Percentiles rank a stretch among this genome's conserved stretches.
These are phyloP conservation scores for Rhodofomes roseus DNA, from an alignment of 1,284 basidiomycete species.

Conservation along the genomic window DNA sequence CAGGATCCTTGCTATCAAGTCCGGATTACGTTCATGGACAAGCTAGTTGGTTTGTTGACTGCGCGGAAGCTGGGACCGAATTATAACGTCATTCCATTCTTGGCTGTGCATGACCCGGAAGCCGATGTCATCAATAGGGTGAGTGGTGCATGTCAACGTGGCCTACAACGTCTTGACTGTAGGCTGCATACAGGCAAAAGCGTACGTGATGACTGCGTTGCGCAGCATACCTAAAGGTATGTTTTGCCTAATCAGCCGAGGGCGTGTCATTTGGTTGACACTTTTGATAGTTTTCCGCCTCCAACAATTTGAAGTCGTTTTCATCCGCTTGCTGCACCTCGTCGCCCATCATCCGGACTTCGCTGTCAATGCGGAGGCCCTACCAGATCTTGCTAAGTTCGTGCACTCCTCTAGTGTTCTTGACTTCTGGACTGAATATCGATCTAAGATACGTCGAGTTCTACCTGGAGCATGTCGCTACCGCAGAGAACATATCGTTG, in stretches of 20 bases:
- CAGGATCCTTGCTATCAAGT: constrained; percentile 90
- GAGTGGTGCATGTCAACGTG: constrained; percentile 12
- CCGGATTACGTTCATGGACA: constrained; percentile 74
- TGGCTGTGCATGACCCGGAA: constrained; percentile 92
- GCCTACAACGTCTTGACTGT: neutral
- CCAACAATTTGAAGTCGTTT: constrained; percentile 74
- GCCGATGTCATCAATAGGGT: constrained; percentile 67
- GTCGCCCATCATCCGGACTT: constrained; percentile 96
- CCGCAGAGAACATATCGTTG: constrained; percentile 76
- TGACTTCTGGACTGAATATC: neutral
- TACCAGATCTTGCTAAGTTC: constrained; percentile 73
- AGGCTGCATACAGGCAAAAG: constrained; percentile 45
- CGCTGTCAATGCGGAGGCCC: constrained; percentile 50
- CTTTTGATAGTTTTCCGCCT: constrained; percentile 50
- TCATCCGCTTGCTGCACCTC: constrained; percentile 83
- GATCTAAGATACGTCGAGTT: constrained; percentile 79
- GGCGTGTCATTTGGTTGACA: too few species aligned
- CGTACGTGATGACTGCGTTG: constrained; percentile 50
- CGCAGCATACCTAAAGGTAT: constrained; percentile 46
- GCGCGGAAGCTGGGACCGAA: constrained; percentile 61
- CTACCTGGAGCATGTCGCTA: constrained; percentile 77
- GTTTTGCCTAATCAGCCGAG: constrained; percentile 7
- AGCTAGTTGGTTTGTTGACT: constrained; percentile 64
- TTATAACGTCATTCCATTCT: constrained; percentile 84
- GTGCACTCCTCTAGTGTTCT: neutral